phyloP scores from a whole-genome alignment of 805 yeast genomes.

The Pichia sporocuriosa region DNA sequence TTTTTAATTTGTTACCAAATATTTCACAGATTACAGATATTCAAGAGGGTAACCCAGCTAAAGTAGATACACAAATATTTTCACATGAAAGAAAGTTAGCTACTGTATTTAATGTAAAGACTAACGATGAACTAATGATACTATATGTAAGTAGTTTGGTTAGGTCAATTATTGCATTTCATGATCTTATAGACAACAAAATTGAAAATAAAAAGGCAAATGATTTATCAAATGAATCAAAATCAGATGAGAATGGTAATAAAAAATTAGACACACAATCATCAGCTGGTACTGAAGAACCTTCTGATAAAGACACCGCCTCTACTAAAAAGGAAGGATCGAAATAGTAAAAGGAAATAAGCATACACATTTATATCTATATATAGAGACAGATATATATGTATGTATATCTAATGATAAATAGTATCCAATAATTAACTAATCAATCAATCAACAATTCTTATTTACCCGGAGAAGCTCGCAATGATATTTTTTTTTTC shows the following conservation, averaged over 20 bases:
- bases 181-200: constrained; percentile 93
- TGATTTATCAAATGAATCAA: neutral
- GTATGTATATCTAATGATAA: no score
- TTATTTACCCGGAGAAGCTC: no score
- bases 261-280: constrained; percentile 3
- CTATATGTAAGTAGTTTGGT: constrained; percentile 85
- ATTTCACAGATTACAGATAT: constrained; percentile 33
- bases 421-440: no score
- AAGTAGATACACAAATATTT: constrained; percentile 11
- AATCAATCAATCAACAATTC: no score
- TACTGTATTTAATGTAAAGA: constrained; percentile 81
- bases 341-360: no score
- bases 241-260: neutral
- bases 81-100: constrained; percentile 35
- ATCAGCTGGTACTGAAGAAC: no score
- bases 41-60: constrained; percentile 3
- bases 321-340: neutral
- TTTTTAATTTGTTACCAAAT: constrained; percentile 88
- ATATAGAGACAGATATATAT: no score
- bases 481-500: no score
- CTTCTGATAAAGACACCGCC: no score
- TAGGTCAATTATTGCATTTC: constrained; percentile 92
- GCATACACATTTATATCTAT: no score
- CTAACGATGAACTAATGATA: constrained; percentile 95
- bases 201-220: constrained; percentile 55